phyloP scores from a whole-genome alignment of 371 early-diverging fungal genomes.

The Actinomortierella ambigua region DNA sequence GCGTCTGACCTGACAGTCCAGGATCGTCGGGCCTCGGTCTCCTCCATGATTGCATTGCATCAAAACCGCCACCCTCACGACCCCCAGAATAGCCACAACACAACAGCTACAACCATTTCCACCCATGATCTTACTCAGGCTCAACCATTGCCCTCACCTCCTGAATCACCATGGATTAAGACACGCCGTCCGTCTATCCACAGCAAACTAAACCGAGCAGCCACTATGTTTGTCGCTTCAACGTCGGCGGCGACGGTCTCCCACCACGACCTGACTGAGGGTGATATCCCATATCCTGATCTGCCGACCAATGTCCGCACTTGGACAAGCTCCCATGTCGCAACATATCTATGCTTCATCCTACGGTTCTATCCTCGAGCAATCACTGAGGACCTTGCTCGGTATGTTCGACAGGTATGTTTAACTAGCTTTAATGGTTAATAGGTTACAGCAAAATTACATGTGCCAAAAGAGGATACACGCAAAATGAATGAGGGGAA shows the following conservation, averaged over 20 bases:
- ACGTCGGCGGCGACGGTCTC: no score
- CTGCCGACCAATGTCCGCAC: slow-evolving; percentile 32
- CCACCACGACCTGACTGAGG: not conserved
- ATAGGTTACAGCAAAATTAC: no score
- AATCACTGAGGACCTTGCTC: slow-evolving; percentile 40
- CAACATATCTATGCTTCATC: slow-evolving; percentile 35
- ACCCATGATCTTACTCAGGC: not conserved
- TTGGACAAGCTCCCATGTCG: slow-evolving; percentile 40
- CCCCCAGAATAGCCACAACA: not conserved
- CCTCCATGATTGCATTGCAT: no score
- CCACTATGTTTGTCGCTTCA: slow-evolving; percentile 19
- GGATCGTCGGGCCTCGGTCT: no score
- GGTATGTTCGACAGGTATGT: slow-evolving; percentile 41
- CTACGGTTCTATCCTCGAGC: slow-evolving; percentile 34
- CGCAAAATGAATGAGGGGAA: not conserved
- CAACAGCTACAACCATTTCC: not conserved
- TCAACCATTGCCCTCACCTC: slow-evolving; percentile 26
- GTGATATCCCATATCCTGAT: slow-evolving; percentile 33
- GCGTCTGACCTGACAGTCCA: no score
- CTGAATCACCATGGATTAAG: slow-evolving; percentile 29
- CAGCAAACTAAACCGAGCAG: slow-evolving; percentile 15
- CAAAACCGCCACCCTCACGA: not conserved
- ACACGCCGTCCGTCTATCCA: slow-evolving; percentile 9
- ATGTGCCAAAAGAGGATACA: no score
- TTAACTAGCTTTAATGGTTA: not conserved